phyloP scores from a whole-genome alignment of 108 stramenopile genomes.

The Fistulifera pelliculosa region DNA sequence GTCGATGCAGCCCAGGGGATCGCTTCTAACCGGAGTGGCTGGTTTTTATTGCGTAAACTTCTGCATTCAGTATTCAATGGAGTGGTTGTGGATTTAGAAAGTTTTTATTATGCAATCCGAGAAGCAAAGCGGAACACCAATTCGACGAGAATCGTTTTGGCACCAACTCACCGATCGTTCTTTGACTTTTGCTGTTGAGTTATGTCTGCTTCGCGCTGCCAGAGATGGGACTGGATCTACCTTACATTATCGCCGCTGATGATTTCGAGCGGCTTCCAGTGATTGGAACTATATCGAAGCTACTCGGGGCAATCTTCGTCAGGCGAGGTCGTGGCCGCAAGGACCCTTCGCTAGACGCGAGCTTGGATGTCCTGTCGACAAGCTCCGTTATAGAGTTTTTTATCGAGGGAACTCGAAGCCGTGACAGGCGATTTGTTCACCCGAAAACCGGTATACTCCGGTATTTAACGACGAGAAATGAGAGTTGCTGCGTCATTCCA shows the following conservation, averaged over 20 bases:
- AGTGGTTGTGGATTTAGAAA: conserved; percentile 62
- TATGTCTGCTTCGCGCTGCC: conserved; percentile 72
- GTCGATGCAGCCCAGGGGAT: conserved; percentile 66
- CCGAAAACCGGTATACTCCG: conserved; percentile 80
- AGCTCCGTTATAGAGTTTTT: conserved; percentile 49
- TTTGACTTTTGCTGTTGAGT: conserved; percentile 81
- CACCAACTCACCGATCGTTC: conserved; percentile 81
- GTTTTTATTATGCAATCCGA: conserved; percentile 27
- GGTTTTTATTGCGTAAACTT: conserved; percentile 51
- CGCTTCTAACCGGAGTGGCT: conserved; percentile 36
- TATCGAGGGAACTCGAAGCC: conserved; percentile 76
- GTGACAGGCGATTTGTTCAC: conserved; percentile 62
- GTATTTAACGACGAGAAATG: conserved; percentile 17
- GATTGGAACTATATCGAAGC: conserved; percentile 53
- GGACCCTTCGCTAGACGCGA: conserved; percentile 29
- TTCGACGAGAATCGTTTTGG: conserved; percentile 41
- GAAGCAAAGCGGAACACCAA: conserved; percentile 8
- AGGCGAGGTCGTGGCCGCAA: conserved; percentile 36
- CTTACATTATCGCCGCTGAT: conserved; percentile 67
- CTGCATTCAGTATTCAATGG: conserved; percentile 34
- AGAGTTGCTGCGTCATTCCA: conserved; percentile 38
- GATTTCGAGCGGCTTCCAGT: conserved; percentile 67
- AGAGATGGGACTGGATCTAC: conserved; percentile 67
- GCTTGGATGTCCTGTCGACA: background rate
- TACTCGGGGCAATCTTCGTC: conserved; percentile 57